Conservation (phyloP, 192 early-diverging fungal species). For the Coemansia sp. region DNA sequence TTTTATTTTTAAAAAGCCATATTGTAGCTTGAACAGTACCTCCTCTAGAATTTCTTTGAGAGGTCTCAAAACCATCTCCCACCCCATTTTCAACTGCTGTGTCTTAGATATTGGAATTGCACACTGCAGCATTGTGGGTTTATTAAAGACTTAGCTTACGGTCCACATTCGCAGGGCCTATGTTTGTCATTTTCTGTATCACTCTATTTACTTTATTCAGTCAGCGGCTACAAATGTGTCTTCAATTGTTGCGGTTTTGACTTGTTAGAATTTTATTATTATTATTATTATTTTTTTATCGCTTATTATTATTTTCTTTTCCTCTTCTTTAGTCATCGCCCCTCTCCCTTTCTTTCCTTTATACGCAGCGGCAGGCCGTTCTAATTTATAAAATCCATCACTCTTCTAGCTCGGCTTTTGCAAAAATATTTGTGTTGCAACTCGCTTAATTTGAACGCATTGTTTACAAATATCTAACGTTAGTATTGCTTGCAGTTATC, state of each 20-base stretch:
- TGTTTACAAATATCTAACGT: not conserved
- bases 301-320: not conserved
- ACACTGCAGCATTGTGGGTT: not conserved
- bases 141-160: not conserved
- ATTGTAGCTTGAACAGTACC: too few relatives aligned
- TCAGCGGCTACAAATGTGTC: not conserved
- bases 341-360: not conserved
- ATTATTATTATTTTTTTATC: not conserved
- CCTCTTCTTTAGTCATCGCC: not conserved
- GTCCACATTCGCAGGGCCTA: not conserved
- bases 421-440: not conserved
- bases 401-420: not conserved
- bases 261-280: constrained; percentile 1
- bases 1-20: too few relatives aligned
- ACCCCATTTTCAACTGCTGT: not conserved
- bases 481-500: constrained; percentile 1
- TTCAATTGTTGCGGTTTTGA: constrained; percentile 3
- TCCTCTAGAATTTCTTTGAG: too few relatives aligned
- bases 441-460: not conserved
- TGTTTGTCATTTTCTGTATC: not conserved
- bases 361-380: constrained; percentile 6
- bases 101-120: not conserved
- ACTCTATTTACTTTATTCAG: not conserved
- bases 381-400: constrained; percentile 3
- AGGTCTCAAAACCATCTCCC: too few relatives aligned